Conservation (phyloP, 495 filamentous ascomycete genomes). For the Barbatosphaeria neglecta region DNA sequence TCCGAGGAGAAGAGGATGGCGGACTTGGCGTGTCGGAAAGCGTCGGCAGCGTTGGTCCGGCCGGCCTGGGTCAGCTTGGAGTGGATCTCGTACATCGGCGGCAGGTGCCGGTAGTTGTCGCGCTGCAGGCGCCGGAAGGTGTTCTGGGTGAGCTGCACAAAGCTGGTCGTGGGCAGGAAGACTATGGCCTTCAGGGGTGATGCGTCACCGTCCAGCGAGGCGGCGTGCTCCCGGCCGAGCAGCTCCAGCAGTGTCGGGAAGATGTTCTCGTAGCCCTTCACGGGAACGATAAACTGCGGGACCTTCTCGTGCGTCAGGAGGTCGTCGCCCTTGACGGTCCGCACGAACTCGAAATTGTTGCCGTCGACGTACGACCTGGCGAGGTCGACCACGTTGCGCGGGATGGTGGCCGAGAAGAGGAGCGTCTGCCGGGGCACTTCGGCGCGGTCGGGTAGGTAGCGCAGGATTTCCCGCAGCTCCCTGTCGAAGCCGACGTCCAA, state of each 20-base stretch:
- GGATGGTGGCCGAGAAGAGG: conserved; percentile 88
- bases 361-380: conserved; percentile 45
- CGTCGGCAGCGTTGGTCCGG: conserved; percentile 55
- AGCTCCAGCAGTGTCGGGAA: conserved; percentile 71
- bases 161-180: conserved; percentile 70
- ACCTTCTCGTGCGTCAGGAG: conserved; percentile 72
- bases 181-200: conserved; percentile 87
- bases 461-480: conserved; percentile 61
- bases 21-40: conserved; percentile 51
- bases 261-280: conserved; percentile 61
- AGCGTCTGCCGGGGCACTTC: conserved; percentile 70
- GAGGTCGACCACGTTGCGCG: conserved; percentile 66
- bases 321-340: conserved; percentile 72
- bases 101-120: conserved; percentile 8
- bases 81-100: conserved; percentile 60
- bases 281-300: conserved; percentile 58
- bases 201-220: conserved; percentile 17
- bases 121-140: conserved; percentile 45
- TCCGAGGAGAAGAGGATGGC: conserved; percentile 85
- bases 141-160: conserved; percentile 49
- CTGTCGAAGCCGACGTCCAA: conserved; percentile 81
- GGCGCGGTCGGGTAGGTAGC: conserved; percentile 47
- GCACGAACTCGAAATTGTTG: conserved; percentile 63
- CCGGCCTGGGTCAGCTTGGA: conserved; percentile 57
- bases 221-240: conserved; percentile 40